Evolutionary conservation across 78 protist species (phyloP), one percentile per base, ranked within the genome.

Genomic region (Chrysochromulina tobinii): DNA sequence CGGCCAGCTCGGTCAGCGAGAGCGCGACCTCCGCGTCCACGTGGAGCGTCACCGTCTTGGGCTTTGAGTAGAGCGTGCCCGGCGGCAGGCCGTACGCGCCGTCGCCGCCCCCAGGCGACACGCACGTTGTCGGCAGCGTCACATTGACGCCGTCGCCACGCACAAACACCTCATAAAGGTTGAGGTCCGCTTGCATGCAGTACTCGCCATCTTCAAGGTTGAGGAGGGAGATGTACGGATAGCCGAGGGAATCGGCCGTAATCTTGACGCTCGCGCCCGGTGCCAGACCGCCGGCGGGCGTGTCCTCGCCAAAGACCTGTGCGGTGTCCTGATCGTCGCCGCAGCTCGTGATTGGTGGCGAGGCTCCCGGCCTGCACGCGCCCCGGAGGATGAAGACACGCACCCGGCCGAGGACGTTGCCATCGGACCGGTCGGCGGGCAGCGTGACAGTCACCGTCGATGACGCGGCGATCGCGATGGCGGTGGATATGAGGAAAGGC

Each of bases 141-240:
- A 84, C 53, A 14, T 84, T 54, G 17, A 54, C 88, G 18, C 88
- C 88, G 21, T 84, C 88, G 15, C 88, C 84, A 25, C 84, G 84
- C 2, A 17, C 50, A 14, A 17, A 77, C 21, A 6, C 5, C 8
- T 20, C 27, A 20, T 77, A 25, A 9, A 38, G 84, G 84, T 14
- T 14, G 57, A 77, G 53, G 21, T 77, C 84, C 21, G 84, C 84
- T 38, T 77, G 84, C 53, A 25, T 20, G 17, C 53, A 77, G 20
- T 23, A 53, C 48, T 6, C 15, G 23, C 84, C 64, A 2, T 14
- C 84, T 14, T 9, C 27, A 25, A 77, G 21, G 15, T 20, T 15
- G 8, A 2, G 48, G 20, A 77, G 11, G 20, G 27, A 17, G 84
- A 14, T 15, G 17, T 20, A 38, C 17, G 84, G 84, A 20, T 77